A percentile compares a stretch with the other conserved stretches of the same genome.
These are phyloP conservation scores for Magnusiomyces sp. DNA, from an alignment of 1,139 yeast genomes.

Conservation along the genomic window DNA sequence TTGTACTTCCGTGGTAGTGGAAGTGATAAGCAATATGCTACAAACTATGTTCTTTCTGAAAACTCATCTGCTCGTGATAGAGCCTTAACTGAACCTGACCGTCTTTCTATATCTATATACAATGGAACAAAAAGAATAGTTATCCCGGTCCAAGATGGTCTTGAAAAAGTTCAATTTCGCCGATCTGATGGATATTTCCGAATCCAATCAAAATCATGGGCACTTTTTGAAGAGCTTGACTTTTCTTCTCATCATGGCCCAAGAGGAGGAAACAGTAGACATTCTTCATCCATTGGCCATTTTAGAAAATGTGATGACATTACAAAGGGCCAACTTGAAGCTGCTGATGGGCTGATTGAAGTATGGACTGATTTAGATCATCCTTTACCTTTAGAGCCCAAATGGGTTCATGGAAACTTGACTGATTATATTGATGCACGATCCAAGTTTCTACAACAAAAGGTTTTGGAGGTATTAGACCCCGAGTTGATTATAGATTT, in stretches of 20 bases:
- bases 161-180: constrained; percentile 17
- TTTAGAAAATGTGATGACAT: constrained; percentile 19
- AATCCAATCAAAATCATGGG: constrained; percentile 21
- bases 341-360: constrained; percentile 16
- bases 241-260: background rate
- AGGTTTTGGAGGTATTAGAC: constrained; percentile 17
- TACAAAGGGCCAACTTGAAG: constrained; percentile 18
- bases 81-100: constrained; percentile 21
- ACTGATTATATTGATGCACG: constrained; percentile 19
- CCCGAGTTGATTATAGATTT: constrained; percentile 17
- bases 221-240: constrained; percentile 19
- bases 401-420: constrained; percentile 24
- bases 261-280: background rate
- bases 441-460: constrained; percentile 18
- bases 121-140: constrained; percentile 21
- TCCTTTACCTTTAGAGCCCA: constrained; percentile 23
- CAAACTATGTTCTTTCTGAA: background rate
- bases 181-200: constrained; percentile 19
- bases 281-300: constrained; percentile 4
- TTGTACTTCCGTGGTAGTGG: constrained; percentile 15
- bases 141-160: constrained; percentile 23
- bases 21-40: background rate
- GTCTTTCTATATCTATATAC: constrained; percentile 19
- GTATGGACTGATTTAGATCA: constrained; percentile 19
- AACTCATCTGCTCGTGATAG: constrained; percentile 16